phyloP scores from a whole-genome alignment of 2,329 filamentous ascomycete genomes.

The Ophiostoma sp. region DNA sequence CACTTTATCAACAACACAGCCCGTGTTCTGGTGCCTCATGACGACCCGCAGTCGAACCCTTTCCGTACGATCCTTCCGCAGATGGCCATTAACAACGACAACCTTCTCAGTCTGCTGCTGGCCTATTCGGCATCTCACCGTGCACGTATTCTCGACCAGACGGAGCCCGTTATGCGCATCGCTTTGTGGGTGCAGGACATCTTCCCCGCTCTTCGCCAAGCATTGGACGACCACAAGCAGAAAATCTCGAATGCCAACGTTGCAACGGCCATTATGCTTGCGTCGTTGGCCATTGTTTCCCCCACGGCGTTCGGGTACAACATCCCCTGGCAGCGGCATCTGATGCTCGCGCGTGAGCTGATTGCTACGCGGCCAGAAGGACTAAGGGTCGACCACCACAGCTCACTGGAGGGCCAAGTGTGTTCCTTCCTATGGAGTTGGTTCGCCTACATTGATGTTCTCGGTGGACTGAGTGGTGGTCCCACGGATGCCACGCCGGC shows the following conservation, averaged over 20 bases:
- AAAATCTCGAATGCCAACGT: conserved; percentile 72
- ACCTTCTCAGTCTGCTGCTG: conserved; percentile 73
- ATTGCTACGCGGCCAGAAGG: conserved; percentile 61
- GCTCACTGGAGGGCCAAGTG: conserved; percentile 55
- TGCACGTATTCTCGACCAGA: conserved; percentile 70
- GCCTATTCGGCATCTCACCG: conserved; percentile 84
- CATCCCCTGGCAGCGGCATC: conserved; percentile 78
- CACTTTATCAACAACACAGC: conserved; percentile 79
- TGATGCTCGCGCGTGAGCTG: conserved; percentile 73
- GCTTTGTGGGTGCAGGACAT: conserved; percentile 78
- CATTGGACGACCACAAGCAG: conserved; percentile 60
- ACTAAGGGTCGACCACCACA: conserved; percentile 50
- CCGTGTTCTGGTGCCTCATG: conserved; percentile 52
- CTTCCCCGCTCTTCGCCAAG: conserved; percentile 69
- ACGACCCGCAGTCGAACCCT: conserved; percentile 54
- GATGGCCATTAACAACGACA: conserved; percentile 68
- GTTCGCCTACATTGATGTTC: conserved; percentile 81
- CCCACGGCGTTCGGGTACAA: conserved; percentile 78
- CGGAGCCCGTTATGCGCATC: conserved; percentile 74
- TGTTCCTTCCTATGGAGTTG: conserved; percentile 76
- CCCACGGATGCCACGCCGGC: conserved; percentile 52
- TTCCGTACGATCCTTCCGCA: conserved; percentile 52
- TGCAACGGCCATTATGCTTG: conserved; percentile 81
- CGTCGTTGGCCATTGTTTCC: conserved; percentile 79
- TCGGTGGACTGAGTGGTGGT: conserved; percentile 67